These are phyloP conservation scores for Wallacemonas sp. DNA, from an alignment of 208 protist species.

Conservation along the genomic window DNA sequence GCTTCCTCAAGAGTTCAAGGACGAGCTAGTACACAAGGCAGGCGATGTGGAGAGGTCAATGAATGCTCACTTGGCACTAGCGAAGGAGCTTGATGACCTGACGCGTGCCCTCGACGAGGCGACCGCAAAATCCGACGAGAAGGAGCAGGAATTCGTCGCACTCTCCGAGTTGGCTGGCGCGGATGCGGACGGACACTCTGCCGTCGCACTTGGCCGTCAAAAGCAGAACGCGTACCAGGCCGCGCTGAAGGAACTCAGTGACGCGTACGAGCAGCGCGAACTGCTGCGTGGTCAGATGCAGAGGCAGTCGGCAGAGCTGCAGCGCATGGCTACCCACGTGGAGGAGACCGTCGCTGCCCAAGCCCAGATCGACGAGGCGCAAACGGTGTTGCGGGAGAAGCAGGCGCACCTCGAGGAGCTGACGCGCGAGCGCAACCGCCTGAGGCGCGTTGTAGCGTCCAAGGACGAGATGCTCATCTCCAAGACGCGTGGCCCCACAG, in stretches of 20 bases:
- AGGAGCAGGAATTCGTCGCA: slow-evolving; percentile 24
- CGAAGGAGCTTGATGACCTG: slow-evolving; percentile 25
- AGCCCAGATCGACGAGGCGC: slow-evolving; percentile 49
- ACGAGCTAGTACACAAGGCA: slow-evolving; percentile 48
- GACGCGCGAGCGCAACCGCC: slow-evolving; percentile 23
- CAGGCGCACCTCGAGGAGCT: slow-evolving; percentile 40
- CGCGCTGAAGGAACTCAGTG: slow-evolving; percentile 20
- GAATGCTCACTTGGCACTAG: slow-evolving; percentile 24
- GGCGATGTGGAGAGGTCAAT: slow-evolving; percentile 32
- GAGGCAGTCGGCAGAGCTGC: slow-evolving; percentile 41
- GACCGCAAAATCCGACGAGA: slow-evolving; percentile 22
- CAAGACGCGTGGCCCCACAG: slow-evolving; percentile 29
- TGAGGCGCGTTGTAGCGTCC: slow-evolving; percentile 29
- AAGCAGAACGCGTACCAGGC: slow-evolving; percentile 31
- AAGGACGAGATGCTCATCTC: slow-evolving; percentile 59
- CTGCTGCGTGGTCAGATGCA: slow-evolving; percentile 35
- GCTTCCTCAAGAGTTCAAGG: slow-evolving; percentile 54
- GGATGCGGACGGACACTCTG: slow-evolving; percentile 27
- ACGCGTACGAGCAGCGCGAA: slow-evolving; percentile 45
- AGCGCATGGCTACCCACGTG: slow-evolving; percentile 34
- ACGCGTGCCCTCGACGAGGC: slow-evolving; percentile 11
- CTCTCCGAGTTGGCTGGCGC: slow-evolving; percentile 30
- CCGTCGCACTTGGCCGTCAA: slow-evolving; percentile 10
- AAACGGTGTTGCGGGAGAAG: slow-evolving; percentile 55
- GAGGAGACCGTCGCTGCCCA: slow-evolving; percentile 48